These are phyloP conservation scores for Metschnikowia aberdeeniae DNA, from an alignment of 805 yeast species.

Conservation along the genomic window DNA sequence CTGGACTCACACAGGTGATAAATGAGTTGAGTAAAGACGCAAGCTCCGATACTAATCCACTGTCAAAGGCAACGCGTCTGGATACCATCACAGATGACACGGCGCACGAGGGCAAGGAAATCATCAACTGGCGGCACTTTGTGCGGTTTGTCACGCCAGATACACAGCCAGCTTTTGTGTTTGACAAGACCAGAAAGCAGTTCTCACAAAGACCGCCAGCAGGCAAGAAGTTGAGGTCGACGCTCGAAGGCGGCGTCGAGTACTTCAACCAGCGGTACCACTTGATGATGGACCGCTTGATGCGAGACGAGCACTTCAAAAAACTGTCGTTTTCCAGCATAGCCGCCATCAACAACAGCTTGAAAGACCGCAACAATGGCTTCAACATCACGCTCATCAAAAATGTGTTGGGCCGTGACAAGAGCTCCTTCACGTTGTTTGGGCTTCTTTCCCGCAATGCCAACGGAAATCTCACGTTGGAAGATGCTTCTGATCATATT, in stretches of 20 bases:
- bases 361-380: constrained; percentile 10
- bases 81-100: constrained; percentile 20
- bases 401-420: constrained; percentile 82
- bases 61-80: constrained; percentile 15
- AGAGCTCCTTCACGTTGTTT: constrained; percentile 66
- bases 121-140: constrained; percentile 67
- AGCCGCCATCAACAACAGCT: constrained; percentile 36
- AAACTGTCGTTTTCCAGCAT: constrained; percentile 41
- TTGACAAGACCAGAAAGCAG: constrained; percentile 59
- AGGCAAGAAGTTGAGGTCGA: constrained; percentile 11
- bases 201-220: constrained; percentile 29
- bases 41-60: not conserved
- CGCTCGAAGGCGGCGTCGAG: constrained; percentile 26
- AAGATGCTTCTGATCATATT: constrained; percentile 76
- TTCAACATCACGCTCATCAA: constrained; percentile 64
- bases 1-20: constrained; percentile 59
- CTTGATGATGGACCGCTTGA: constrained; percentile 62
- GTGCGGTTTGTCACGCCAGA: constrained; percentile 62
- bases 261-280: constrained; percentile 54
- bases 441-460: constrained; percentile 67
- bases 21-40: constrained; percentile 42
- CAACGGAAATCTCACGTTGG: constrained; percentile 68
- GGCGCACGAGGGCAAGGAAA: constrained; percentile 16
- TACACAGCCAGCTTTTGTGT: constrained; percentile 60
- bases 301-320: constrained; percentile 75